Base-by-base conservation (phyloP, 1,284 basidiomycete species). In the Cryptococcus wingfieldii region DNA sequence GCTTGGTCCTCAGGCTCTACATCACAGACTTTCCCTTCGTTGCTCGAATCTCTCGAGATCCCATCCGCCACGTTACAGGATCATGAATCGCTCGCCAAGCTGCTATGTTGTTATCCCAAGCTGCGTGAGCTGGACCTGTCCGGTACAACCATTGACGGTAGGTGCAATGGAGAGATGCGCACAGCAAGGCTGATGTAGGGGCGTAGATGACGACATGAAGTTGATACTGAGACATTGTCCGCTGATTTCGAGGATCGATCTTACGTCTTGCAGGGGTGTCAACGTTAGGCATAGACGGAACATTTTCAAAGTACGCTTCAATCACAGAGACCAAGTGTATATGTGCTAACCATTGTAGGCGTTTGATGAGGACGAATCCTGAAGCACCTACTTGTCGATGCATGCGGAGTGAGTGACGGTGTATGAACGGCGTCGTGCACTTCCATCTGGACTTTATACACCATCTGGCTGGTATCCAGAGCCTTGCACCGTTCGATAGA, bases 221-320 rank as follows among this genome's bases (percentile, higher is more conserved):
- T 45, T 38, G 34, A 44, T 27, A n/a, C 27, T 52, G 41, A 8
- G 14, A 8, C 41, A 42, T 23, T 42, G 41, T 23, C 41, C 16
- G 19, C 14, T 42, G 16, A 5, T 42, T 42, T 42, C 41, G n/a
- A 42, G 41, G 19, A 42, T 42, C 16, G 19, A 42, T 42, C 41
- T 42, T 23, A 42, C 41, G 1, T 63, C 62, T 27, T 71, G 69
- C 59, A 25, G 67, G 39, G 67, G 69, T 1, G 56, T 71, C 16
- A 62, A 58, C 37, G 69, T 71, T 18, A 54, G 60, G 27, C 48
- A 68, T 51, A 53, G 69, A n/a, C 51, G 69, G n/a, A 64, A 62
- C 37, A 63, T 71, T 28, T 71, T 71, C 59, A 55, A 63, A 60
- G 67, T 66, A 50, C 3, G 31, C 10, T 34, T 16, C 31, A 2